phyloP scores from a whole-genome alignment of 2,329 filamentous ascomycete genomes.

The Fusarium pseudocircinatum region DNA sequence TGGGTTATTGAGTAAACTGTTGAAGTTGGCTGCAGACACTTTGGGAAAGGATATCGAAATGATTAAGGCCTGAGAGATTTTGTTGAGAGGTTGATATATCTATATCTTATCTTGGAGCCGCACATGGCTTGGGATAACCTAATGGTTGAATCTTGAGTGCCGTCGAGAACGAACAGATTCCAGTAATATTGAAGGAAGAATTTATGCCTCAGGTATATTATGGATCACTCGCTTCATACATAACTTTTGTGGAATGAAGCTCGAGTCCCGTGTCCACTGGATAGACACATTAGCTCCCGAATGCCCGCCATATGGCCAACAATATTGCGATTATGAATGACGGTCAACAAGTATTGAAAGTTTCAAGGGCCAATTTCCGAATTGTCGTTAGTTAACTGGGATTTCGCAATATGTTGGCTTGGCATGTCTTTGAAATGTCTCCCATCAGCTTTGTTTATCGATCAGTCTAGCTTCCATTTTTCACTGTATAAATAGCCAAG shows the following conservation, averaged over 20 bases:
- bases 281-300: fast-evolving
- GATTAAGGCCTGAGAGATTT: not conserved
- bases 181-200: not conserved
- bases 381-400: fast-evolving
- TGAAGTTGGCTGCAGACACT: not conserved
- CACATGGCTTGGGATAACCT: not conserved
- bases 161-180: fast-evolving
- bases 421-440: no score
- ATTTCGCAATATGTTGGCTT: not conserved
- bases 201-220: not conserved
- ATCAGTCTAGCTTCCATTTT: fast-evolving
- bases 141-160: not conserved
- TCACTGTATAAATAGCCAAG: not conserved
- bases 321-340: not conserved
- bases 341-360: fast-evolving
- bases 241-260: not conserved
- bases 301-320: fast-evolving
- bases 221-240: fast-evolving
- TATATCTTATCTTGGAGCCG: not conserved
- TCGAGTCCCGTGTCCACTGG: fast-evolving
- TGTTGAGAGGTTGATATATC: not conserved
- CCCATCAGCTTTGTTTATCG: not conserved
- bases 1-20: not conserved
- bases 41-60: not conserved
- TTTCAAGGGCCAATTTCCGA: not conserved